Conservation (phyloP, 208 protist genomes). For the Acanthamoeba healyi region DNA sequence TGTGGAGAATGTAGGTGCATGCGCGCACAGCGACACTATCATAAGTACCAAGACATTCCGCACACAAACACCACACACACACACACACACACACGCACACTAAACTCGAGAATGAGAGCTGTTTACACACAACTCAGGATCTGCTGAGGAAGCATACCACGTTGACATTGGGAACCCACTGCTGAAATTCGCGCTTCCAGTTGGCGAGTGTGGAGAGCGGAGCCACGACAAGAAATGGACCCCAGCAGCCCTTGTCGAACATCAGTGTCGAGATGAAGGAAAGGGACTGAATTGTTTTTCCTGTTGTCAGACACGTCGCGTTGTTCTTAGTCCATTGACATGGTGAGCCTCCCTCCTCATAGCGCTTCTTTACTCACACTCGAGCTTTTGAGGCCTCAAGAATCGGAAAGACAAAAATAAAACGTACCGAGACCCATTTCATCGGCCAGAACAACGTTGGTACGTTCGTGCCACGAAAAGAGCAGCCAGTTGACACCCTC, state of each 20-base stretch:
- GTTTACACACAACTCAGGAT: not conserved
- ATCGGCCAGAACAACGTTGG: constrained; percentile 93
- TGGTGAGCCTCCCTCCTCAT: too few relatives aligned
- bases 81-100: too few relatives aligned
- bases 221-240: constrained; percentile 91
- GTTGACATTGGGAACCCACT: constrained; percentile 91
- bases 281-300: constrained; percentile 90
- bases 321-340: too few relatives aligned
- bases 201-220: constrained; percentile 90
- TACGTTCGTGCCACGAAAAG: constrained; percentile 85
- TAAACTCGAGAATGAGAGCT: too few relatives aligned
- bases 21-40: not conserved
- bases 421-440: constrained; percentile 94
- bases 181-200: constrained; percentile 91
- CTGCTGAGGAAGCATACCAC: constrained; percentile 78
- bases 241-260: constrained; percentile 84
- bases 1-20: not conserved
- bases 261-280: constrained; percentile 84
- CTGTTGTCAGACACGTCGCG: constrained; percentile 28
- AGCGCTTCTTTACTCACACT: too few relatives aligned
- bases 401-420: not conserved
- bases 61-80: too few relatives aligned
- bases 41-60: not conserved
- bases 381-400: too few relatives aligned
- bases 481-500: constrained; percentile 93